A percentile compares a stretch with the other conserved stretches of the same genome.
phyloP scores from a whole-genome alignment of 495 filamentous ascomycete species.

The Lasiosphaeria miniovina region DNA sequence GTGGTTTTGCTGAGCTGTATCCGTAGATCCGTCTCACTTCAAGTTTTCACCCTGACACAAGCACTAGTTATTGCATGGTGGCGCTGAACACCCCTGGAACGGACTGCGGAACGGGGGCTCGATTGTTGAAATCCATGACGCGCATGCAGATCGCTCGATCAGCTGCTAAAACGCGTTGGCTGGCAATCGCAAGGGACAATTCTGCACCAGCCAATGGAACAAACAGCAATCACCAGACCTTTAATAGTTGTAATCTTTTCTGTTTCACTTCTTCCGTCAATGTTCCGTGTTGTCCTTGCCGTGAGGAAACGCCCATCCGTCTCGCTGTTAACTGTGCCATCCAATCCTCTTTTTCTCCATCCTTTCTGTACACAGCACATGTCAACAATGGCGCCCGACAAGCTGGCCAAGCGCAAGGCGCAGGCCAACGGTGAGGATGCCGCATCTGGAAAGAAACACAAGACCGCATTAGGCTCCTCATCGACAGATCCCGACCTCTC shows the following conservation, averaged over 20 bases:
- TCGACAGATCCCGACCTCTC: conserved; percentile 3
- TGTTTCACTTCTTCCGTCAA: background rate
- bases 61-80: background rate
- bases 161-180: background rate
- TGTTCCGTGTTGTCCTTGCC: conserved; percentile 3
- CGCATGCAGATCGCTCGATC: conserved; percentile 25
- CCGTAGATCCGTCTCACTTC: too few species aligned
- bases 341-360: background rate
- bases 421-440: conserved; percentile 10
- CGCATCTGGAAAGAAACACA: conserved; percentile 22
- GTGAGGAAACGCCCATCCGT: background rate
- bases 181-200: conserved; percentile 12
- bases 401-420: conserved; percentile 24
- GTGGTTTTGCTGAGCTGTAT: too few species aligned
- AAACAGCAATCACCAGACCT: background rate
- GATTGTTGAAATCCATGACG: conserved; percentile 23
- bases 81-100: conserved; percentile 26
- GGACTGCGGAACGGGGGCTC: conserved; percentile 9
- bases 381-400: conserved; percentile 20
- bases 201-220: conserved; percentile 1
- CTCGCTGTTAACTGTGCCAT: background rate
- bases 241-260: conserved; percentile 7
- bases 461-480: conserved; percentile 5
- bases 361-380: background rate
- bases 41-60: background rate